Percentiles rank a stretch among this genome's conserved stretches.
phyloP scores from a whole-genome alignment of 2,329 filamentous ascomycete species.

The Aspergillus sp. region DNA sequence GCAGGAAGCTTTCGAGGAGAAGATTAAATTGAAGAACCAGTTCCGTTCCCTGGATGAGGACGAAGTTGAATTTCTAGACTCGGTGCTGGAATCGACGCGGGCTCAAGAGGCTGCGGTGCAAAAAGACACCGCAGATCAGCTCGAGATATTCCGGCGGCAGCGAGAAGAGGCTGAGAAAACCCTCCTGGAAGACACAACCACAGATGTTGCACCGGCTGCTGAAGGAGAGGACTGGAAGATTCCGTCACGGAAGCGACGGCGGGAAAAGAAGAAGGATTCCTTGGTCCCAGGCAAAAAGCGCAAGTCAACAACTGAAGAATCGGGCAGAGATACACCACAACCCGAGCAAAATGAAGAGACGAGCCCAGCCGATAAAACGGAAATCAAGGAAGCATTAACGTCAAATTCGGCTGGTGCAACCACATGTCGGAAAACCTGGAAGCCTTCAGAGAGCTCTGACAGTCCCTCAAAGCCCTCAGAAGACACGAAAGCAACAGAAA shows the following conservation, averaged over 20 bases:
- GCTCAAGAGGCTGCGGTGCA: slow-evolving; percentile 50
- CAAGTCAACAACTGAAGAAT: slow-evolving; percentile 28
- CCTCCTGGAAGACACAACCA: slow-evolving; percentile 31
- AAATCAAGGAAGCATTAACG: neutral
- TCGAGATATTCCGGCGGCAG: slow-evolving; percentile 51
- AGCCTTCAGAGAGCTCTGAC: neutral
- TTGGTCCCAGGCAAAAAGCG: slow-evolving; percentile 36
- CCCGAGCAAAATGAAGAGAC: slow-evolving; percentile 7
- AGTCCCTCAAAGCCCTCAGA: neutral
- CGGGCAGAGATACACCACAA: slow-evolving; percentile 3
- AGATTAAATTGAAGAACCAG: slow-evolving; percentile 43
- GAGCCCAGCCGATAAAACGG: neutral
- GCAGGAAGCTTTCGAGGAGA: slow-evolving; percentile 46
- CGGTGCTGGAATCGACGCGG: slow-evolving; percentile 49
- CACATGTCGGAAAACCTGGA: neutral
- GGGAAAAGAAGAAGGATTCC: slow-evolving; percentile 38
- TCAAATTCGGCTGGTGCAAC: neutral
- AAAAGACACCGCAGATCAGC: slow-evolving; percentile 51
- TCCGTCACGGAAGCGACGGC: slow-evolving; percentile 46
- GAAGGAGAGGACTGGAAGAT: slow-evolving; percentile 43
- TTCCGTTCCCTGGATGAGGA: slow-evolving; percentile 46
- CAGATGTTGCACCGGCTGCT: slow-evolving; percentile 20
- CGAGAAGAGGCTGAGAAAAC: slow-evolving; percentile 52
- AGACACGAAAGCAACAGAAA: neutral
- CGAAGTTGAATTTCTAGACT: slow-evolving; percentile 47